Base-by-base conservation (phyloP, 768 basidiomycete species). In the Amanita pallidorosea region DNA sequence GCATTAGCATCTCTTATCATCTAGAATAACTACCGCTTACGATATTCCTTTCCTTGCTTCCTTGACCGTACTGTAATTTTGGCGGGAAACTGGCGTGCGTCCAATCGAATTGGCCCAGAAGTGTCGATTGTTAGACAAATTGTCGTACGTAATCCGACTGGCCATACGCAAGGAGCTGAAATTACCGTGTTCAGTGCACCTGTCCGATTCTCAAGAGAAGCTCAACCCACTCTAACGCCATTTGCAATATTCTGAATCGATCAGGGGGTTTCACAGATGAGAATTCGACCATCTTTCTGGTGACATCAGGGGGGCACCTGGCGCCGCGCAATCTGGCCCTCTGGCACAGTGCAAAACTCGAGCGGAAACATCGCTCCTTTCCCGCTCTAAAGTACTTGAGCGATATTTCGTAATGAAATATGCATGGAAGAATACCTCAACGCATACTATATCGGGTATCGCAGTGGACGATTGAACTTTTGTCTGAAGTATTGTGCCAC, bases 261-360 rank as follows among this genome's bases (percentile, higher is more conserved):
- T 81, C 78, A 0, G 57, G 51, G 0, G 87, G 87, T 38, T 62
- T 74, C 67, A 78, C 80, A 0, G 82, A 85, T 0, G 87, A 74
- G 54, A 89, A 88, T 0, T 72, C 71, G 0, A 88, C 69, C 3
- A 88, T 74, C 1, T 74, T 70, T 46, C 72, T 75, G 0, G 80
- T 81, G 57, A 80, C 80, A 40, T 86, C 82, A 0, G 79, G 68
- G 0, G n/a, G 85, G 84, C 0, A 90, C 68, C 45, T 85, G 80
- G 55, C 83, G 85, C 37, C 79, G 72, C 72, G 85, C 80, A 35
- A 87, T 76, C 57, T 89, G 87, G 0, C 85, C 86, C 0, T 70
- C 60, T 0, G 74, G 70, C 3, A 89, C 81, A 0, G 60, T 63
- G 58, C 86, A 88, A 2, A 79, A 61, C 56, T 89, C 87, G 0